Base-by-base conservation (phyloP, 2,329 filamentous ascomycete genomes). In the Colletotrichum chlorophyti region DNA sequence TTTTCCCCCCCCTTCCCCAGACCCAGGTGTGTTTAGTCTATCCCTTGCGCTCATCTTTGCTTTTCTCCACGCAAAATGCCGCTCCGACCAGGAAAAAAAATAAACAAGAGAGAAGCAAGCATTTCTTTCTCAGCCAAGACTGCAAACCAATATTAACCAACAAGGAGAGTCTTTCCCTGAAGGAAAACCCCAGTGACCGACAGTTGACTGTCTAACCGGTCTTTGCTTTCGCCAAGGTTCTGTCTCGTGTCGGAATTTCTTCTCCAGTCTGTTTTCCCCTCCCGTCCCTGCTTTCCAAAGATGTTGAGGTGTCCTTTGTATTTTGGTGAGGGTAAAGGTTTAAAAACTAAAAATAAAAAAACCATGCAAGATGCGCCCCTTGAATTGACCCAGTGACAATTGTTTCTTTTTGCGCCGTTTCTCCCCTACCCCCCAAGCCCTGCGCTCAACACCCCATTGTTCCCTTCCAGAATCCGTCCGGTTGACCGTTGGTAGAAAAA, bases 181-280 rank as follows among this genome's bases (percentile, higher is more conserved):
- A n/a, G 21, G 23, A 23, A 27, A 15, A 26, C n/a, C 46, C 46
- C 31, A 21, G n/a, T 41, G 45, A 51, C 46, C 40, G n/a, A n/a
- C 40, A 53, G 29, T 60, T 53, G 34, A 31, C 53, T 52, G 27
- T 53, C 31, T 26, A 51, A 29, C 40, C 45, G 58, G 53, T 38
- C 40, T 34, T 60, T 45, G n/a, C n/a, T 52, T 52, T 34, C 43
- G 55, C 51, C 51, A 59, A 59, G 43, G 19, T 55, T 45, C 55
- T 60, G 53, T 60, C 53, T 52, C 45, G 24, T 58, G 46, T 53
- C 27, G 46, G 38, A 53, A 27, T 51, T 55, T 52, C 61, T 61
- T 53, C 50, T 59, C 51, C 51, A 32, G 26, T 26, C 26, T 26
- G 19, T 49, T 32, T 31, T 49, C 26, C 46, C 26, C 29, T 19